phyloP scores from a whole-genome alignment of 352 stramenopile genomes.

The Phytophthora macrochlamydospora region DNA sequence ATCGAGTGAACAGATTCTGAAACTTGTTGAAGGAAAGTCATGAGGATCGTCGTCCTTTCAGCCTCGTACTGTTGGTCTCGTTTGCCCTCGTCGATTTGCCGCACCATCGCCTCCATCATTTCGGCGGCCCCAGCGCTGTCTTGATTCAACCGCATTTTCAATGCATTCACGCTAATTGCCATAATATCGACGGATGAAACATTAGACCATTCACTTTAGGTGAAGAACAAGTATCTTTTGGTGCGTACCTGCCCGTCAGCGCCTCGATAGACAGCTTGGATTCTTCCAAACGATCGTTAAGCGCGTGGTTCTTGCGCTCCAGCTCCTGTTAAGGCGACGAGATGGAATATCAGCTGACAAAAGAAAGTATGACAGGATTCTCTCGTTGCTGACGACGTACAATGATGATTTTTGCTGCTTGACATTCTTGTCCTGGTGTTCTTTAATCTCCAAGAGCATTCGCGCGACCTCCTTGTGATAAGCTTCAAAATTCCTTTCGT shows the following conservation, averaged over 20 bases:
- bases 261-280: slow-evolving; percentile 71
- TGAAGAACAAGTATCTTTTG: not conserved
- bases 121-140: slow-evolving; percentile 67
- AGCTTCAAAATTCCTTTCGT: slow-evolving; percentile 69
- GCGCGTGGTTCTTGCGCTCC: slow-evolving; percentile 66
- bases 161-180: slow-evolving; percentile 53
- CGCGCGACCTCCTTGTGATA: slow-evolving; percentile 74
- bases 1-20: slow-evolving; percentile 60
- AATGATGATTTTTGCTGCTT: slow-evolving; percentile 74
- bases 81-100: slow-evolving; percentile 71
- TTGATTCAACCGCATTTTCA: slow-evolving; percentile 76
- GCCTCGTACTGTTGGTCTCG: slow-evolving; percentile 66
- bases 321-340: slow-evolving; percentile 44
- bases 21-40: slow-evolving; percentile 58
- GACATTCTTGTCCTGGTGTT: slow-evolving; percentile 52
- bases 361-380: not conserved
- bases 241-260: slow-evolving; percentile 59
- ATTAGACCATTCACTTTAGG: not conserved
- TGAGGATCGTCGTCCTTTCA: slow-evolving; percentile 54
- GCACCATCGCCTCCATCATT: slow-evolving; percentile 68
- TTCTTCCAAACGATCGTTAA: slow-evolving; percentile 70
- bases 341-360: not conserved
- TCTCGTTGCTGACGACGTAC: slow-evolving; percentile 26
- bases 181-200: too few relatives aligned
- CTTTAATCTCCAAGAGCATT: slow-evolving; percentile 70